Evolutionary conservation across 2,329 filamentous ascomycete species (phyloP), one percentile per base, ranked within the genome.

Genomic region (Trichoderma asperellum): DNA sequence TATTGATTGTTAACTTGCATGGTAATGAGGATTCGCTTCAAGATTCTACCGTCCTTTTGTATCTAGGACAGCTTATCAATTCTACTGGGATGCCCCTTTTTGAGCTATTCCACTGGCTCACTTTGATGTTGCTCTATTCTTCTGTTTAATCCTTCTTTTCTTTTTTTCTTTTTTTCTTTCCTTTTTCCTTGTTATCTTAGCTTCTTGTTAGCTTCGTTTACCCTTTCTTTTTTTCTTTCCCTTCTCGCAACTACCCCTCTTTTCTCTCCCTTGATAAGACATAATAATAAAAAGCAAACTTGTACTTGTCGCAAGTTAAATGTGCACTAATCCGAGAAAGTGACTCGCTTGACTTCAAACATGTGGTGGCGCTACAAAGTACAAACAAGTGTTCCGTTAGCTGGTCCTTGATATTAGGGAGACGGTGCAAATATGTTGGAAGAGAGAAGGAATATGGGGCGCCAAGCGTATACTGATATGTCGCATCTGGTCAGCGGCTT

Each of bases 1-100:
- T 68, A 67, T 55, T 70, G 62, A 70, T 49, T 68, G 63, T 65
- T 66, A 70, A 70, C 58, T 70, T 67, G 68, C 68, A 70, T 67
- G 62, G 57, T 70, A 59, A 70, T 60, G 47, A 67, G 52, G 49
- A 52, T 70, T 62, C 60, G 58, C 61, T 70, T 60, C 68, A 52
- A 59, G 32, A 47, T 59, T 61, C 35, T 68, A 43, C 27, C n/a
- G 63, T 68, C 56, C 56, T 61, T 56, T 68, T 68, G 58, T 61
- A 63, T 63, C 58, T 62, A 60, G 57, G 65, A 68, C 56, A n/a
- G 32, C 40, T n/a, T 43, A 59, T 58, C 63, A 67, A 67, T 67
- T 67, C 29, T 59, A 67, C 37, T 64, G 49, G 55, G 55, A 35
- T 21, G 55, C 55, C 37, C 29, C 40, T 18, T 37, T 37, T 55